Percentiles rank a stretch among this genome's conserved stretches.
These are phyloP conservation scores for Chlorociboria aeruginascens DNA, from an alignment of 495 filamentous ascomycete genomes.

Conservation along the genomic window DNA sequence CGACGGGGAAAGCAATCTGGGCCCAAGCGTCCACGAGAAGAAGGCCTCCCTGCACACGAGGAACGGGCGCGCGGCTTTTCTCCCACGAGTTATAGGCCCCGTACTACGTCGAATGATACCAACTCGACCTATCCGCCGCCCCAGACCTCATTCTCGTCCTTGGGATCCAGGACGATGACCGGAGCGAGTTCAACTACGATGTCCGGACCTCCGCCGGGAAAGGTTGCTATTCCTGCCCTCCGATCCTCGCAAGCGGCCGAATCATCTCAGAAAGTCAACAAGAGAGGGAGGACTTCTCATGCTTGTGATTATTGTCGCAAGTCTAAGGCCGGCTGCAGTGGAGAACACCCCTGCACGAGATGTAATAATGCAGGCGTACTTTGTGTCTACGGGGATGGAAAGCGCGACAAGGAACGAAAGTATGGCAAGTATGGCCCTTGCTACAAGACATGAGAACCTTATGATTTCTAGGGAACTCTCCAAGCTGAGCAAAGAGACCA, in stretches of 20 bases:
- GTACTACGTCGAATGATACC: no score
- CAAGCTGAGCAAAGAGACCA: conserved; percentile 29
- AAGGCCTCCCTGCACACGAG: no score
- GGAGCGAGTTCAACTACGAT: no score
- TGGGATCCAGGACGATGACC: no score
- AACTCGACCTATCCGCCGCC: no score
- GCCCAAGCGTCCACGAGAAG: no score
- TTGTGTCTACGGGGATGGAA: conserved; percentile 45
- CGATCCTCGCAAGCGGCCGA: not conserved
- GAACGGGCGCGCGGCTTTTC: no score
- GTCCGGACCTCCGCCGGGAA: not conserved
- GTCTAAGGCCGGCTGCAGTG: conserved; percentile 44
- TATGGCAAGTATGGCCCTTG: conserved; percentile 15
- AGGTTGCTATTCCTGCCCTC: conserved; percentile 13
- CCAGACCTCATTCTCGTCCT: no score
- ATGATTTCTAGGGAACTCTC: conserved; percentile 29
- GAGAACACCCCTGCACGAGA: conserved; percentile 40
- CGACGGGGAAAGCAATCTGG: no score
- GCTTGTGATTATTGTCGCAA: conserved; percentile 24
- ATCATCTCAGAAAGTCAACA: not conserved
- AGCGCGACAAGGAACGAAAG: conserved; percentile 41
- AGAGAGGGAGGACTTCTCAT: conserved; percentile 14
- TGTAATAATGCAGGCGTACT: conserved; percentile 33
- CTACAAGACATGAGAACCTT: conserved; percentile 23
- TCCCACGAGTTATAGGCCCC: no score